Percentiles rank a stretch among this genome's conserved stretches.
Conservation (phyloP, 441 rosid species). For the Breynia disticha region DNA sequence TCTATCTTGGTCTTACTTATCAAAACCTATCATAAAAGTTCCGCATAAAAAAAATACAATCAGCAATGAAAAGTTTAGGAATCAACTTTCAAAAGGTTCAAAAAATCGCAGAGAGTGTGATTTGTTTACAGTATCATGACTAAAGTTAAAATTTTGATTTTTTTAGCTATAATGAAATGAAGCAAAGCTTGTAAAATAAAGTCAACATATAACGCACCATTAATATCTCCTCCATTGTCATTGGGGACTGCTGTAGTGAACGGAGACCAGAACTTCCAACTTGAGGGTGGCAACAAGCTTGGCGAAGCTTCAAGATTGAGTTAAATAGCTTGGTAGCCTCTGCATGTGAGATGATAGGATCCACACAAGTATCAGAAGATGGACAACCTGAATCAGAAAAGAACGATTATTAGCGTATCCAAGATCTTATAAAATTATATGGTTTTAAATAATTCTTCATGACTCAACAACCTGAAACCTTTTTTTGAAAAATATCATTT, state of each 20-base stretch:
- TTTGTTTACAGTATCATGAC: too few relatives aligned
- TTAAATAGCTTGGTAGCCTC: conserved; percentile 86
- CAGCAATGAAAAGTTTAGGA: too few relatives aligned
- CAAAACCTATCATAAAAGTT: conserved; percentile 55
- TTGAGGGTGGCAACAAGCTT: conserved; percentile 99
- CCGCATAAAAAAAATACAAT: too few relatives aligned
- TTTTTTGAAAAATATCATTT: conserved; percentile 68
- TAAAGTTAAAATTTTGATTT: conserved; percentile 3
- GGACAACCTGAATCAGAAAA: conserved; percentile 36
- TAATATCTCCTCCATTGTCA: conserved; percentile 94
- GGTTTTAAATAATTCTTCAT: not conserved
- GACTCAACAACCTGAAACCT: conserved; percentile 38
- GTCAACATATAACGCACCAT: conserved; percentile 36
- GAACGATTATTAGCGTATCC: not conserved
- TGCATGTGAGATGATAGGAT: conserved; percentile 62
- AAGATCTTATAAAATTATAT: too few relatives aligned
- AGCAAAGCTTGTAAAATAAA: too few relatives aligned
- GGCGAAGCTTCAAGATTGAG: conserved; percentile 97
- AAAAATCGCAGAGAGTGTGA: too few relatives aligned
- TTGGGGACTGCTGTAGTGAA: conserved; percentile 85
- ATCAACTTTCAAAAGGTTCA: too few relatives aligned
- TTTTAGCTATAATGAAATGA: not conserved
- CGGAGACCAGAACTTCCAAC: conserved; percentile 96
- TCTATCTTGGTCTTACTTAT: conserved; percentile 80
- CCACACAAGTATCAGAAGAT: conserved; percentile 29